A percentile compares a stretch with the other conserved stretches of the same genome.
Evolutionary conservation across 805 yeast species (phyloP).

Genomic region (Metschnikowia aberdeeniae): DNA sequence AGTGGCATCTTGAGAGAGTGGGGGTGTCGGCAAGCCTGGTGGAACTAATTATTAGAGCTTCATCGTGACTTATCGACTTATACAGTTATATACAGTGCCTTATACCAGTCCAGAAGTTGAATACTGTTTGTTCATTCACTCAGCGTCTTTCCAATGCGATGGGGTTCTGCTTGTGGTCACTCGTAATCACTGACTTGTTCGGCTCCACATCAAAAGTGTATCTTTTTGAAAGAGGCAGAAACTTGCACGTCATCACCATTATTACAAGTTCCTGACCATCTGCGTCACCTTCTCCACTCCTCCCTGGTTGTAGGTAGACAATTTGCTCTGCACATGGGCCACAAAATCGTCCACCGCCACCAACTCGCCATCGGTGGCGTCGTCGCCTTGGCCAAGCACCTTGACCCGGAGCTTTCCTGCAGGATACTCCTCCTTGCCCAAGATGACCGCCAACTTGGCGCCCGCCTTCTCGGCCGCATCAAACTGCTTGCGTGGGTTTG

Average conservation of each 20-base stretch:
- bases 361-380: conserved; percentile 79
- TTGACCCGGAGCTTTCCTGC: conserved; percentile 83
- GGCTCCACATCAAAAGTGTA: no score
- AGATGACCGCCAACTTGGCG: conserved; percentile 82
- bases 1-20: no score
- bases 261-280: conserved; percentile 47
- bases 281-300: conserved; percentile 65
- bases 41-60: no score
- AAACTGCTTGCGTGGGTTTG: conserved; percentile 92
- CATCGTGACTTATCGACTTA: no score
- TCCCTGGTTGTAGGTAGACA: conserved; percentile 38
- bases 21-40: no score
- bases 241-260: background rate
- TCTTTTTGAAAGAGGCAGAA: no score
- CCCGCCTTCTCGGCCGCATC: conserved; percentile 97
- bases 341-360: conserved; percentile 61
- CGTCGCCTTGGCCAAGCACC: conserved; percentile 83
- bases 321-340: conserved; percentile 37
- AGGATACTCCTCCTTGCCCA: conserved; percentile 91
- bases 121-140: no score
- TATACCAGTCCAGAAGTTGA: no score
- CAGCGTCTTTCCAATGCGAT: no score
- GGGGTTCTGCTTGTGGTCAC: no score
- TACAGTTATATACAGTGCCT: no score
- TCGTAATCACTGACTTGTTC: no score